Evolutionary conservation across 2,329 filamentous ascomycete species (phyloP).

Genomic region (Colletotrichum caudatum): DNA sequence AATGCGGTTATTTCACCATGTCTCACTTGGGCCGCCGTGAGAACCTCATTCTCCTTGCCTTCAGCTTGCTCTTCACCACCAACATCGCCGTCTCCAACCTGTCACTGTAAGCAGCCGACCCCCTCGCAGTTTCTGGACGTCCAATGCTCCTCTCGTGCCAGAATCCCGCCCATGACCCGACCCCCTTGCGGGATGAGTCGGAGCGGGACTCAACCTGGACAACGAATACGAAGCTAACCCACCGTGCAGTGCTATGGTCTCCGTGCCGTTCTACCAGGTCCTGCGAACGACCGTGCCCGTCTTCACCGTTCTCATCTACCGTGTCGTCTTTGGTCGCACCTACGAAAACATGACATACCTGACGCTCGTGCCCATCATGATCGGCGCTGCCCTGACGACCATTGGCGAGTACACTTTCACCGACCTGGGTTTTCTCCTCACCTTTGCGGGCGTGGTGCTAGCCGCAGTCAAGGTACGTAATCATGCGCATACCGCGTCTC

Average conservation of each 20-base stretch:
- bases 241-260: constrained; percentile 61
- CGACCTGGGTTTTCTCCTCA: constrained; percentile 66
- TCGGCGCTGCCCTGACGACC: constrained; percentile 70
- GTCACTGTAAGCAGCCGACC: constrained; percentile 59
- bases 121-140: background rate
- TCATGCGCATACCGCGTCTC: constrained; percentile 5
- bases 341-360: constrained; percentile 69
- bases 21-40: constrained; percentile 65
- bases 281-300: constrained; percentile 72
- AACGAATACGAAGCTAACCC: constrained; percentile 27
- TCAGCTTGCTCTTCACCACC: constrained; percentile 71
- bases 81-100: constrained; percentile 75
- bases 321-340: constrained; percentile 64
- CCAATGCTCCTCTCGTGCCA: constrained; percentile 12
- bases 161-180: background rate
- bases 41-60: constrained; percentile 67
- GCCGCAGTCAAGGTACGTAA: constrained; percentile 64
- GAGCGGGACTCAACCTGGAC: constrained; percentile 2
- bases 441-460: constrained; percentile 65
- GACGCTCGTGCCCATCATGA: constrained; percentile 69
- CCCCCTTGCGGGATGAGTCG: constrained; percentile 14
- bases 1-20: constrained; percentile 64
- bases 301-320: constrained; percentile 72
- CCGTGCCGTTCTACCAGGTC: constrained; percentile 75
- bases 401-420: constrained; percentile 74